These are phyloP conservation scores for Fagus crenata DNA, from an alignment of 306 rosid genomes.

Conservation along the genomic window DNA sequence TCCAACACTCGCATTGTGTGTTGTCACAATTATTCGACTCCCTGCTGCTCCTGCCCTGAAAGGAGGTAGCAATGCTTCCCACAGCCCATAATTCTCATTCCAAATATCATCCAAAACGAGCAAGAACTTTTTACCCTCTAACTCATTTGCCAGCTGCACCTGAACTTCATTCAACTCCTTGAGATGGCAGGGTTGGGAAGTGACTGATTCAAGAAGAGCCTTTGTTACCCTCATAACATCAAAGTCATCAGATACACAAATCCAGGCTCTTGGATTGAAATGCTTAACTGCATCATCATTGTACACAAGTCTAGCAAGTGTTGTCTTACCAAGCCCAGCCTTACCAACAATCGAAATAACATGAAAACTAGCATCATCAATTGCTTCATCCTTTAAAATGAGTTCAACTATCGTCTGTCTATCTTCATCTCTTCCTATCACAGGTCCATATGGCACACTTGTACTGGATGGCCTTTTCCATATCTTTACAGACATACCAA, in stretches of 20 bases:
- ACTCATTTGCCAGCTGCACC: neutral
- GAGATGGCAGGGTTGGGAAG: neutral
- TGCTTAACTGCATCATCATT: neutral
- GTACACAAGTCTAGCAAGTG: neutral
- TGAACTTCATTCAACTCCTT: neutral
- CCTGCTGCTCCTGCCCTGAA: slow-evolving; percentile 15
- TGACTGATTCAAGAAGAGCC: neutral
- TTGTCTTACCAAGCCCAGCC: neutral
- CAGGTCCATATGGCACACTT: slow-evolving; percentile 6
- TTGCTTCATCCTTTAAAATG: neutral
- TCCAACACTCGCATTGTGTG: slow-evolving; percentile 3
- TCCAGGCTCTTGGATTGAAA: neutral
- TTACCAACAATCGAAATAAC: slow-evolving; percentile 10
- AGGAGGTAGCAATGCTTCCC: neutral
- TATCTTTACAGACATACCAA: neutral
- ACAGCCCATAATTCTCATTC: neutral
- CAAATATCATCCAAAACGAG: neutral
- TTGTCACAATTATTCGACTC: slow-evolving; percentile 3
- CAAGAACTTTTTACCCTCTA: neutral
- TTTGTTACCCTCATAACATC: neutral
- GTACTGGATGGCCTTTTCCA: neutral
- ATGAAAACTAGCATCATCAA: neutral
- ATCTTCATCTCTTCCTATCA: slow-evolving; percentile 23
- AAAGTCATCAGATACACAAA: neutral
- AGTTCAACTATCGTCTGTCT: neutral